A percentile compares a stretch with the other conserved stretches of the same genome.
These are phyloP conservation scores for Myriosclerotinia scirpicola DNA, from an alignment of 2,329 filamentous ascomycete species.

Conservation along the genomic window DNA sequence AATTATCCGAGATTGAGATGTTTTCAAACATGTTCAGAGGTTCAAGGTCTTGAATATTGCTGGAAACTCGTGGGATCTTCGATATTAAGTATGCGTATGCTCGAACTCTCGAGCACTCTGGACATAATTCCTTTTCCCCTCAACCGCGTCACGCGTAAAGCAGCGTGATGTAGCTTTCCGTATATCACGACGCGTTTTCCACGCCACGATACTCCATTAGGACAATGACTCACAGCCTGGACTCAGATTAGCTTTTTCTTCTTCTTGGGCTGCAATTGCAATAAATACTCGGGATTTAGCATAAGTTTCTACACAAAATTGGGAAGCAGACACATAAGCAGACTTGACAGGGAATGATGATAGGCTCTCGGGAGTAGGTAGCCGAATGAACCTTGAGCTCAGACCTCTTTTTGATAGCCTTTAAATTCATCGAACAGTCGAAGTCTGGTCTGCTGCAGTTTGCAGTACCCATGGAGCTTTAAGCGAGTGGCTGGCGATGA, in stretches of 20 bases:
- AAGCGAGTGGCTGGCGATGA: neutral
- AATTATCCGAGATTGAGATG: neutral
- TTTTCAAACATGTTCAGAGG: neutral
- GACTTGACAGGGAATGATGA: neutral
- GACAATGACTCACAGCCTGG: neutral
- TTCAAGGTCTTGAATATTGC: neutral
- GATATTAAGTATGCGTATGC: neutral
- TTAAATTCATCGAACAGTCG: neutral
- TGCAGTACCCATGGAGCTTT: neutral
- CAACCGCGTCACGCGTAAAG: neutral
- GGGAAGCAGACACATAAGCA: neutral
- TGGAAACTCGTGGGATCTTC: neutral
- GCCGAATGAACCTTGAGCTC: neutral
- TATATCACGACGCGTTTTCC: neutral
- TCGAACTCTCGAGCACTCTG: neutral
- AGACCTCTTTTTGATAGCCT: neutral
- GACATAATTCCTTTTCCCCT: neutral
- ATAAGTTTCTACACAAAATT: neutral
- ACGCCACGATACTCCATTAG: neutral
- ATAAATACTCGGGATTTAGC: neutral
- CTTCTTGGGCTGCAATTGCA: neutral
- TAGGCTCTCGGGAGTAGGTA: neutral
- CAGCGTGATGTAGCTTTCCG: slow-evolving; percentile 2
- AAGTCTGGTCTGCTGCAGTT: neutral
- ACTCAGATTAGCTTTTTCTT: neutral